Evolutionary conservation across 2,329 filamentous ascomycete genomes (phyloP), one percentile per base, ranked within the genome.

Genomic region (Talaromyces islandicus): DNA sequence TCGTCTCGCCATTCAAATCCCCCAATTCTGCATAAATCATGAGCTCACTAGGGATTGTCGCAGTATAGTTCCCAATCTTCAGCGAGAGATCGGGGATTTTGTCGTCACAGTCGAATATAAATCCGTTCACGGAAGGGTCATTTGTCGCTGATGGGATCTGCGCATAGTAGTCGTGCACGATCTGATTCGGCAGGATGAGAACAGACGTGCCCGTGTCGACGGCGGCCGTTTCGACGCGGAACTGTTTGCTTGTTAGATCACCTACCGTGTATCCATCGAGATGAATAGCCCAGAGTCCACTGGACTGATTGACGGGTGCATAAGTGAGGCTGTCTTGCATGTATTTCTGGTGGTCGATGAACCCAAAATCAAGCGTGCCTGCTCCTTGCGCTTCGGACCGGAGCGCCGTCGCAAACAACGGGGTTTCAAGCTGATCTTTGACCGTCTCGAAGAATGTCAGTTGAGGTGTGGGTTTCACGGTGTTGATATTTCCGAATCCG

Each of bases 181-280:
- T 77, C 29, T 70, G 65, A 58, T 79, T 69, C 24, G 84, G 83
- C 19, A 87, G 73, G 64, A 88, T 79, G 58, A 88, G 73, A 41
- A 90, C 83, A 0, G 86, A 86, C 56, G 88, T 89, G 58, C 88
- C 88, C 1, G 88, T 90, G 75, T 90, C 88, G 67, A 58, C 71
- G 6, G 85, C 84, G 70, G 90, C 88, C 65, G 79, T 81, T 50
- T 70, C 65, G 70, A 85, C 80, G 62, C 73, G 66, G 50, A 71
- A 58, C 38, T 71, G 67, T 60, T 77, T 75, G 71, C 75, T 65
- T 27, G 67, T 56, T 21, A 69, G 69, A 61, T 71, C 70, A 57
- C 84, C 86, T 56, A 87, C 69, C 46, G 75, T 76, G 73, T 85
- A 88, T 24, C 81, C 84, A 27, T 77, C 75, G 7, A 83, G 75